Evolutionary conservation across 2,329 filamentous ascomycete genomes (phyloP), one percentile per base, ranked within the genome.

Genomic region (Dactylellina leptospora): DNA sequence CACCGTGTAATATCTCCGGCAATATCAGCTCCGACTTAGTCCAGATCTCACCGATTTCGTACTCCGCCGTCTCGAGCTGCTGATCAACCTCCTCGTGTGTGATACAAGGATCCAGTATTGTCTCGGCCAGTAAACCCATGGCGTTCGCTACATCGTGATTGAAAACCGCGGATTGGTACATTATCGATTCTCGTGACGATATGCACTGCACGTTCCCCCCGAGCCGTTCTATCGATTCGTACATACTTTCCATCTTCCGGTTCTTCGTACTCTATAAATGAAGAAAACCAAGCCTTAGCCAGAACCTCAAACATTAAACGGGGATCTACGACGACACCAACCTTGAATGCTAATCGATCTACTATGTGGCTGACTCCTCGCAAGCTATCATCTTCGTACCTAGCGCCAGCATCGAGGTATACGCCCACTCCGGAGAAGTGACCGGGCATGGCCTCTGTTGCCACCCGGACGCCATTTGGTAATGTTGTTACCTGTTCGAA

Each of bases 81-180:
- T 92, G 87, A 18, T 85, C 82, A 0, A 99, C 90, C 81, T 99
- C 95, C 18, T 91, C 87, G 23, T 96, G 90, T 6, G 91, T 96
- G 75, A 97, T 89, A 61, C 85, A 80, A 4, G 95, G 92, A 75
- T 96, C 86, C 68, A 92, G 89, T 74, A 99, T 96, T 28, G 95
- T 97, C 80, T 99, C 95, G 69, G 95, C 93, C 40, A 99, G 86
- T 16, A 99, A 82, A 27, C 85, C 91, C 22, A 96, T 86, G 10
- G 93, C 92, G 6, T 87, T 87, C 4, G 91, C 88, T 6, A 99
- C 92, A 16, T 92, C 89, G 23, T 89, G 89, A 83, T 99, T 99
- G 86, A 99, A 99, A 27, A 93, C 97, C 23, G 95, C 95, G 0
- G 92, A 91, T 81, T 99, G 95, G 83, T 99, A 99, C 95, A 99